Base-by-base conservation (phyloP, 1,284 basidiomycete species). In the Ustilago curta region DNA sequence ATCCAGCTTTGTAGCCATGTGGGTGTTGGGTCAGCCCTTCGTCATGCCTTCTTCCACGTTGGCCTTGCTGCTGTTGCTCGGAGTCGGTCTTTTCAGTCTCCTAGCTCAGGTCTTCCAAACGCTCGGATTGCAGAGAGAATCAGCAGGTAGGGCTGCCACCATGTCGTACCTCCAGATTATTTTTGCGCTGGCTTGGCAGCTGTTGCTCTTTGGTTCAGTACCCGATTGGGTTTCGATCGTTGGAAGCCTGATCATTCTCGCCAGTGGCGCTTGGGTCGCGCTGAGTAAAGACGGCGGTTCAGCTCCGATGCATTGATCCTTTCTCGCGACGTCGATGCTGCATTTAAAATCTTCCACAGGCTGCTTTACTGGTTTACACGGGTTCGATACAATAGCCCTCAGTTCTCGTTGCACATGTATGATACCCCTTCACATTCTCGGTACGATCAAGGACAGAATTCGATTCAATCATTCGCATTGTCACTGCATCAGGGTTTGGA, bases 1-100 rank as follows among this genome's bases (percentile, higher is more conserved):
- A 31, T 88, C 88, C 0, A 87, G 89, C 3, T 83, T 86, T 12
- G 72, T 89, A 44, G 67, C 58, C 48, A 78, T 78, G 77, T 43
- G 50, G 44, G 25, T 70, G 42, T 52, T 65, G 37, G 44, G 51
- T 16, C 59, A 76, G 32, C 61, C 62, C 1, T 76, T 77, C 21
- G 59, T 77, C n/a, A 48, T 77, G 6, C 77, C 77, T 1, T 27
- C 51, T 11, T 64, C 59, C 18, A 50, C 44, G 0, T 40, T 60
- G 8, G 75, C 70, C 51, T 31, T 66, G 8, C 11, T 67, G n/a
- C 45, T 79, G 25, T 43, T 79, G 55, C 35, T 69, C 8, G 51
- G 58, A 9, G 70, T 79, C 5, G 77, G 77, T 3, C 19, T 77
- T 11, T 79, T 77, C 45, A 76, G 77, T 40, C 40, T 79, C 35